Evolutionary conservation across 1,284 basidiomycete species (phyloP).

Genomic region (Puccinia novopanici): DNA sequence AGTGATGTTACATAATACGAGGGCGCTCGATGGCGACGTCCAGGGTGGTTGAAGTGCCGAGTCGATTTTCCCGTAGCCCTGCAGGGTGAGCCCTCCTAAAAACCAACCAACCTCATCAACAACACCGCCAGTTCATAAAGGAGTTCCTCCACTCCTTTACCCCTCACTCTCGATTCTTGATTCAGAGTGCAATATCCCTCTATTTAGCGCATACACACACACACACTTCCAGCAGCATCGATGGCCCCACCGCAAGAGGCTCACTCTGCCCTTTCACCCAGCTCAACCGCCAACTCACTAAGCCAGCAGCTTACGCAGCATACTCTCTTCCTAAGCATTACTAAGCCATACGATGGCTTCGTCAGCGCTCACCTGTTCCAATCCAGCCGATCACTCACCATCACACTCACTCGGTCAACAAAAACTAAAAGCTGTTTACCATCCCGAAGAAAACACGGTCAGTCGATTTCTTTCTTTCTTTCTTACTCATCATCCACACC

Average conservation of each 20-base stretch:
- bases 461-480: background rate
- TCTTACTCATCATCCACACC: background rate
- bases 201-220: too few relatives aligned
- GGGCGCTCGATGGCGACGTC: too few relatives aligned
- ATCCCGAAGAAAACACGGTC: background rate
- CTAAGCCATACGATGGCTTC: background rate
- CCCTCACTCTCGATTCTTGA: too few relatives aligned
- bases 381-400: background rate
- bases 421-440: background rate
- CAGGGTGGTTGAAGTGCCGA: too few relatives aligned
- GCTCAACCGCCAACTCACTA: constrained; percentile 12
- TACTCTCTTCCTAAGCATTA: background rate
- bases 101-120: too few relatives aligned
- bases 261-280: constrained; percentile 1
- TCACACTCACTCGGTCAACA: background rate
- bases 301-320: background rate
- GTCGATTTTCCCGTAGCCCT: too few relatives aligned
- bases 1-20: too few relatives aligned
- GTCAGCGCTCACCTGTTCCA: background rate
- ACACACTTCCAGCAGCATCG: too few relatives aligned
- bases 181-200: too few relatives aligned
- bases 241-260: background rate
- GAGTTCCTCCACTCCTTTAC: too few relatives aligned
- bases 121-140: too few relatives aligned
- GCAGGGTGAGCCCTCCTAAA: too few relatives aligned